Evolutionary conservation across 1,284 basidiomycete genomes (phyloP).

Genomic region (Cystobasidium pallidum): DNA sequence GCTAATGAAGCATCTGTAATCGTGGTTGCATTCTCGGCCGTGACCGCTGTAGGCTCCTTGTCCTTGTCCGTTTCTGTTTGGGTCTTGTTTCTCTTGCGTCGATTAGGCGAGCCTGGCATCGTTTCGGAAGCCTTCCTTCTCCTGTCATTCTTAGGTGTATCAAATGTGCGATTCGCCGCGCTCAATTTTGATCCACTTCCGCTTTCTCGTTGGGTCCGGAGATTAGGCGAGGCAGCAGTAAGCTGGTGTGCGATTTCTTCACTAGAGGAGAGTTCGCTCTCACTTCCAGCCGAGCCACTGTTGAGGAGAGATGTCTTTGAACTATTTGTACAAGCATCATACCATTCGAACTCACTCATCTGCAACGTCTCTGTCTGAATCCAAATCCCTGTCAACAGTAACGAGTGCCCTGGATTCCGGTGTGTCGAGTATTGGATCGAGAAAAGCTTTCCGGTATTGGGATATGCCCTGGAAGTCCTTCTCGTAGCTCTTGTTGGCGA

Average conservation of each 20-base stretch:
- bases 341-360: background rate
- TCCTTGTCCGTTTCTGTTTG: background rate
- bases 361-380: background rate
- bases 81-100: background rate
- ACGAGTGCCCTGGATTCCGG: background rate
- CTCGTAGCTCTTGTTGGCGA: slow-evolving; percentile 1
- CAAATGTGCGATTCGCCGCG: too few relatives aligned
- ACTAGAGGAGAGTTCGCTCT: background rate
- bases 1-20: slow-evolving; percentile 12
- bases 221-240: background rate
- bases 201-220: background rate
- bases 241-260: slow-evolving; percentile 10
- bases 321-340: background rate
- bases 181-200: too few relatives aligned
- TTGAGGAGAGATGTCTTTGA: background rate
- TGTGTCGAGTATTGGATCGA: background rate
- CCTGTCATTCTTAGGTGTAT: too few relatives aligned
- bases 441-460: background rate
- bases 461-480: background rate
- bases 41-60: background rate
- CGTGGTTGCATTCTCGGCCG: slow-evolving; percentile 5
- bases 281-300: background rate
- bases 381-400: slow-evolving; percentile 9
- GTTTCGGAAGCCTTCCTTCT: background rate
- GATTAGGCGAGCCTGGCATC: background rate